Base-by-base conservation (phyloP, 2,329 filamentous ascomycete genomes). In the Botryosphaeria agaves region DNA sequence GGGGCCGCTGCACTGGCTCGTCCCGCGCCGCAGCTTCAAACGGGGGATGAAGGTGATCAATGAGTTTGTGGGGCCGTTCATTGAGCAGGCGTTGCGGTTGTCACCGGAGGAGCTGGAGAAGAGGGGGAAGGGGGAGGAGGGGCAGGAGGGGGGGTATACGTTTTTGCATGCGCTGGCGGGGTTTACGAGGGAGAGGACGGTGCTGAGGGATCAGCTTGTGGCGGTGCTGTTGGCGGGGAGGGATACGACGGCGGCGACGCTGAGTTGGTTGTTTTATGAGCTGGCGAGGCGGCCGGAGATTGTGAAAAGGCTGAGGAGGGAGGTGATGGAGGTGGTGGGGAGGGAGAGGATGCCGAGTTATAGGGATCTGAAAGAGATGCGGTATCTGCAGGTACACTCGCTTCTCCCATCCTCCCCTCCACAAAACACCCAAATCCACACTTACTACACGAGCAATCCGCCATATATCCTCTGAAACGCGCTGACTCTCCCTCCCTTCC, bases 251-350 rank as follows among this genome's bases (percentile, higher is more conserved):
- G 84, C 84, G n/a, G 70, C 66, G 11, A 83, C 80, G 0, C 64
- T 94, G 1, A 78, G 74, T 0, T 93, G 83, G 76, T 64, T 70
- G 20, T 63, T 93, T 35, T 91, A 89, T 52, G 82, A 93, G 52
- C 64, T 94, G 2, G 69, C 75, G 21, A 70, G 72, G 11, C 65
- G 81, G 40, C 82, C 83, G 0, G 57, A 69, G 2, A 64, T 71
- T 2, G 68, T 83, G 3, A 49, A 59, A 31, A 79, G 72, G 47
- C 63, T 94, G 30, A 72, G 84, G 15, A 53, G 59, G 15, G 83
- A 93, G 52, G 83, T 93, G 44, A 50, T 74, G 16, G 48, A 64
- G 2, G 60, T 61, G 0, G 66, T 93, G 4, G 84, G 84, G 2
- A 51, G 66, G 5, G 57, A 69, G 9, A 54, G 63, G 5, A 55